A percentile compares a stretch with the other conserved stretches of the same genome.
phyloP scores from a whole-genome alignment of 768 basidiomycete genomes.

The Clathrus columnatus region DNA sequence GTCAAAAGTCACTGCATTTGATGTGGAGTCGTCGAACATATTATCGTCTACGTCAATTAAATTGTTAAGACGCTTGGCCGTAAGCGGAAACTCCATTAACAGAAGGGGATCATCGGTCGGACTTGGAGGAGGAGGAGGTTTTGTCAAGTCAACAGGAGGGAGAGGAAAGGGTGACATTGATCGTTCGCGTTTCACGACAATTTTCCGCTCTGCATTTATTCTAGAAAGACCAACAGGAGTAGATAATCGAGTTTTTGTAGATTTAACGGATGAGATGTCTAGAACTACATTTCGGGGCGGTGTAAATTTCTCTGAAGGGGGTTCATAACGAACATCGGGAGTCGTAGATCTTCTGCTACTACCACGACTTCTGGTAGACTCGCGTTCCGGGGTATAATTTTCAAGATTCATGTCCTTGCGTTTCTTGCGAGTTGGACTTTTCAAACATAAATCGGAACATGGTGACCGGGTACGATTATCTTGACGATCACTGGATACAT shows the following conservation, averaged over 20 bases:
- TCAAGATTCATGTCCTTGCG: background rate
- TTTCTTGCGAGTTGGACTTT: conserved; percentile 9
- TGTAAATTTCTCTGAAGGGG: conserved; percentile 58
- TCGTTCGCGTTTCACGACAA: conserved; percentile 46
- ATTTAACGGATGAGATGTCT: conserved; percentile 25
- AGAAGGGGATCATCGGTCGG: conserved; percentile 72
- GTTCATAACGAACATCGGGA: conserved; percentile 40
- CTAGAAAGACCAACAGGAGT: conserved; percentile 10
- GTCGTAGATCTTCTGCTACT: conserved; percentile 1
- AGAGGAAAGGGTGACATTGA: conserved; percentile 6
- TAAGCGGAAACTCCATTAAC: conserved; percentile 36
- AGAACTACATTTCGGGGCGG: conserved; percentile 57
- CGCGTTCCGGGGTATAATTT: conserved; percentile 5
- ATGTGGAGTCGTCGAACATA: conserved; percentile 10
- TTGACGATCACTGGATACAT: background rate
- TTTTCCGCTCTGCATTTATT: conserved; percentile 17
- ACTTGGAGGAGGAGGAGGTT: conserved; percentile 58
- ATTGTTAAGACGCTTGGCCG: conserved; percentile 17
- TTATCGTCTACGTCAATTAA: conserved; percentile 15
- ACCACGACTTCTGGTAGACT: background rate
- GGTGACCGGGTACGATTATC: background rate
- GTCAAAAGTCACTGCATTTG: background rate
- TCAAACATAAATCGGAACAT: background rate
- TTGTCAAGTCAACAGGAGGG: conserved; percentile 51
- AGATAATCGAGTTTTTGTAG: conserved; percentile 26